Base-by-base conservation (phyloP, 345 rosid species). In the Corchorus capsularis region DNA sequence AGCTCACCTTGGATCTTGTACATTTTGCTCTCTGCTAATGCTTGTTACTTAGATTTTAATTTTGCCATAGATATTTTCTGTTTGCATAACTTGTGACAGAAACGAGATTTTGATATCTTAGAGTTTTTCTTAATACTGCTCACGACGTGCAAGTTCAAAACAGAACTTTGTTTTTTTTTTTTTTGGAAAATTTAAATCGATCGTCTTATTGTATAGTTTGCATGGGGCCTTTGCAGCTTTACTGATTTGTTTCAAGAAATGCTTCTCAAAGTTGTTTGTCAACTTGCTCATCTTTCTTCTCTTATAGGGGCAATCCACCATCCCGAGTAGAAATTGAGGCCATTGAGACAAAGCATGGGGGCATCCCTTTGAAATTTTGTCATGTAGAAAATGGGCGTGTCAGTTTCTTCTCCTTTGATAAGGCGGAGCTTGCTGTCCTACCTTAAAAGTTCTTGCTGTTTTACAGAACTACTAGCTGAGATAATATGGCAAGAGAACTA, bases 341-440 rank as follows among this genome's bases (percentile, higher is more conserved):
- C 46, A 77, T 95, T 60, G 92, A 88, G 72, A 83, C 83, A 76
- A 82, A 79, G 55, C 71, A 85, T 56, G 81, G 86, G 9, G 70
- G 73, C 17, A 78, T 81, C 59, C 89, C 92, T 7, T 77, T 91
- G 75, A 89, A 75, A 82, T 82, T 91, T 27, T 91, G 93, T 79
- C 91, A 88, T 46, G 80, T 89, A 46, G 89, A 91, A 53, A 81
- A 87, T 9, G 94, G 96, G 4, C 90, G 90, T 43, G 87, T 83
- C 43, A 90, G 97, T 86, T 87, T 87, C 81, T 91, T 90, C 82
- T 80, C 90, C 74, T 86, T 91, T 66, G 69, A 53, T 53, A 86
- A 57, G 47, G 71, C 67, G 62, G 82, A 85, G 54, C 88, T 90
- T 68, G 87, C 90, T 45, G 60, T 77, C 37, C 78, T 90, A 32